Evolutionary conservation across 192 early-diverging fungal species (phyloP).

Genomic region (Powellomyces hirtus): DNA sequence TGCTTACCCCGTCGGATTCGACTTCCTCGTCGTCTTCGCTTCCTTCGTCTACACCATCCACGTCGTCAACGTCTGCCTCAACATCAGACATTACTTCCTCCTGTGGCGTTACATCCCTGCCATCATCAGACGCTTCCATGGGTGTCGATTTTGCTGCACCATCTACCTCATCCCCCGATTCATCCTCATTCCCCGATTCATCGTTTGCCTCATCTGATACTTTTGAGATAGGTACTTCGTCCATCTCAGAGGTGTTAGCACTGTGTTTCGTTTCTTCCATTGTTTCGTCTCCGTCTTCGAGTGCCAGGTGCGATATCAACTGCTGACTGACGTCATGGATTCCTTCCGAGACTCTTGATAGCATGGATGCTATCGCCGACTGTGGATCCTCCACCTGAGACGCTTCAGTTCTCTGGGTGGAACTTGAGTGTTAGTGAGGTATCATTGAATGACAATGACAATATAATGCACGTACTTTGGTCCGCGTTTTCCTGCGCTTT

Average conservation of each 20-base stretch:
- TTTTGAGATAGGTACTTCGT: neutral
- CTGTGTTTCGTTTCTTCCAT: too few species aligned
- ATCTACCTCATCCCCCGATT: neutral
- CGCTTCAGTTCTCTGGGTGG: too few species aligned
- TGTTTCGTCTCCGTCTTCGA: neutral
- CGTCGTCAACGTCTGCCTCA: neutral
- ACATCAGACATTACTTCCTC: neutral
- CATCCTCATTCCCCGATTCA: neutral
- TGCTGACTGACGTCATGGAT: neutral
- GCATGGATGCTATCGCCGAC: too few species aligned
- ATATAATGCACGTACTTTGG: too few species aligned
- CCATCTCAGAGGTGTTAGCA: neutral
- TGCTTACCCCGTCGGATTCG: neutral
- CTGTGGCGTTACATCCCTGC: neutral
- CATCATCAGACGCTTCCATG: too few species aligned
- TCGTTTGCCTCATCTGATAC: too few species aligned
- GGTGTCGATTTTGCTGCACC: neutral
- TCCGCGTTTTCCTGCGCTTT: too few species aligned
- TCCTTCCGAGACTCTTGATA: too few species aligned
- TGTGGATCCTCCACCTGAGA: too few species aligned
- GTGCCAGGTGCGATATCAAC: neutral
- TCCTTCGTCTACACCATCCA: conserved; percentile 2
- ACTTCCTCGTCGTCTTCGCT: neutral
- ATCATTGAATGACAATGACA: too few species aligned
- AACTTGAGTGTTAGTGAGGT: too few species aligned